Evolutionary conservation across 179 eudicot genomes (phyloP), one percentile per base, ranked within the genome.

Genomic region (Nepenthes alata): DNA sequence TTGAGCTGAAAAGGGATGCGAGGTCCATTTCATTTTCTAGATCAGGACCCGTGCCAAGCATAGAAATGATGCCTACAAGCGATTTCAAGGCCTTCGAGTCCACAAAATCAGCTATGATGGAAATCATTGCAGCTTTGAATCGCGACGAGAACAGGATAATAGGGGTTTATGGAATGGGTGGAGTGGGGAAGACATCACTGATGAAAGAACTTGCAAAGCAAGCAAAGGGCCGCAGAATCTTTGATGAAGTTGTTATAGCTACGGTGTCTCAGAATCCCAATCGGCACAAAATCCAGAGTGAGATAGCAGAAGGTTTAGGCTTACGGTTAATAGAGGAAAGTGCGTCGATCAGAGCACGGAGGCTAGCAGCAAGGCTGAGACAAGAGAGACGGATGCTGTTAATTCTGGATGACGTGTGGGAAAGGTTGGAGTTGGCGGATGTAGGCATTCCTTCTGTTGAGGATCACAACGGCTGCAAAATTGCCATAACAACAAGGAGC

Each of bases 341-440:
- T 15, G 66, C 47, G 15, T 35, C 53, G 10, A 56, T 55, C 35
- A 72, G 80, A 50, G 79, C 83, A 14, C 2, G 61, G 48, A 56
- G 76, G 60, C 70, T 82, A n/a, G 65, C 67, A 4, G 57, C 57
- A 53, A 67, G 78, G 56, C 44, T 79, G 45, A 65, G 39, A 51
- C 72, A 59, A 15, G 65, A 56, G 4, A 57, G 65, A 36, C 37
- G 68, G 51, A 55, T 63, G 11, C 75, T 82, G 4, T 8, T 79
- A 25, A 68, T 82, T 53, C 37, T 82, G 5, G 86, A 82, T 60
- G 86, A 82, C 65, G 67, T 76, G 35, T 79, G 83, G 83, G 57
- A 70, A 47, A 66, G 60, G 15, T 11, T 82, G 14, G 74, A 79
- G 7, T 65, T 81, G 50, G 53, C 64, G 6, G n/a, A n/a, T 5